These are phyloP conservation scores for Didymella lethalis DNA, from an alignment of 2,329 filamentous ascomycete species.

Conservation along the genomic window DNA sequence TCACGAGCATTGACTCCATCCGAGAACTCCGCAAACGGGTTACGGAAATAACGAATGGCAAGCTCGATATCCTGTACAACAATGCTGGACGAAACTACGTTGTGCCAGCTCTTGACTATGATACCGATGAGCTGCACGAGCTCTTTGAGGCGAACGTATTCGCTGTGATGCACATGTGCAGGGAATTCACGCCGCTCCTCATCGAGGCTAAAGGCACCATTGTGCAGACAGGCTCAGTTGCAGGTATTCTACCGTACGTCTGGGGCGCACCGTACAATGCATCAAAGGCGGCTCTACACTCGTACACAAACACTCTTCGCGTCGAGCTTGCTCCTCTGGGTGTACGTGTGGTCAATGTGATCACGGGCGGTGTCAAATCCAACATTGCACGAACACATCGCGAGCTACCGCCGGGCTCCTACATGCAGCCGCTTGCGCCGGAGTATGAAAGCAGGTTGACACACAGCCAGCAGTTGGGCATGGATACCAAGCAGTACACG, in stretches of 20 bases:
- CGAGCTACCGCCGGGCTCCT: conserved; percentile 56
- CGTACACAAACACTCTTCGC: conserved; percentile 65
- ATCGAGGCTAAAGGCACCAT: conserved; percentile 56
- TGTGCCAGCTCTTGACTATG: conserved; percentile 64
- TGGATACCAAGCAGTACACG: conserved; percentile 63
- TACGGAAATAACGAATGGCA: conserved; percentile 55
- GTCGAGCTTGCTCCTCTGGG: conserved; percentile 64
- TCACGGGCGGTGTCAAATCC: conserved; percentile 68
- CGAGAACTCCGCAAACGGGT: conserved; percentile 57
- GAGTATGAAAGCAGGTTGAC: conserved; percentile 61
- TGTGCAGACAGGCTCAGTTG: conserved; percentile 56
- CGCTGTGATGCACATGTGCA: conserved; percentile 65
- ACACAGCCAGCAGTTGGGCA: conserved; percentile 62
- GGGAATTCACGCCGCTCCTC: conserved; percentile 64
- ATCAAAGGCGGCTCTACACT: conserved; percentile 66
- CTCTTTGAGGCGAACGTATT: conserved; percentile 60
- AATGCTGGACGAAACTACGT: conserved; percentile 67
- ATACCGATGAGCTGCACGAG: conserved; percentile 46
- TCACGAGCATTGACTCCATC: conserved; percentile 61
- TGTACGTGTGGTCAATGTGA: conserved; percentile 57
- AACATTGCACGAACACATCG: conserved; percentile 64
- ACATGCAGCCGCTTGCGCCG: conserved; percentile 61
- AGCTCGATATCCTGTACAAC: conserved; percentile 66
- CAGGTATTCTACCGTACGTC: conserved; percentile 50
- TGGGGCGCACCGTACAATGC: conserved; percentile 62